A percentile compares a stretch with the other conserved stretches of the same genome.
Conservation (phyloP, 2,329 filamentous ascomycete species). For the Paracorniculantispora psalliotae region DNA sequence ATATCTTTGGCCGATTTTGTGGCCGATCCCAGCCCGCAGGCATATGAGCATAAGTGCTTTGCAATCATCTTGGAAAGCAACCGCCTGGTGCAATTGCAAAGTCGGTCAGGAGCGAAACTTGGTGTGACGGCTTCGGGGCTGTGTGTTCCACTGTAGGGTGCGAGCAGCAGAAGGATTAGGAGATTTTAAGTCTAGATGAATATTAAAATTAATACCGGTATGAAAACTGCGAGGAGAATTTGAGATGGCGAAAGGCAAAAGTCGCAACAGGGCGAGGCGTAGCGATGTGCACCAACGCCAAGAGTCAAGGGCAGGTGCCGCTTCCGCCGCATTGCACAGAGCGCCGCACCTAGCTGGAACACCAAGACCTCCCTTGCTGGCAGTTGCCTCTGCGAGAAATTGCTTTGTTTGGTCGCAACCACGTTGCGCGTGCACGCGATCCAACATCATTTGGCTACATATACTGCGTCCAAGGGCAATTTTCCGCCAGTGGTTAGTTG, state of each 20-base stretch:
- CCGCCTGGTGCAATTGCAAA: neutral
- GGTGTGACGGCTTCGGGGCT: neutral
- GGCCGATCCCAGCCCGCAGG: neutral
- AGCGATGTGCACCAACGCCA: neutral
- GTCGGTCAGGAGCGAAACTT: neutral
- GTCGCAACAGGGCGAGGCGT: neutral
- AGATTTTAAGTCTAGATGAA: neutral
- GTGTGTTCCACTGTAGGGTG: neutral
- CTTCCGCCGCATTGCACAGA: slow-evolving; percentile 1
- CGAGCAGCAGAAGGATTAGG: neutral
- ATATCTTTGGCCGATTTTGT: neutral
- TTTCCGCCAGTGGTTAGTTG: neutral
- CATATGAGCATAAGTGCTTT: neutral
- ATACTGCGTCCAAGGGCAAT: neutral
- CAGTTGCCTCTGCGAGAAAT: neutral
- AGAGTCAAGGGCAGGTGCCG: slow-evolving; percentile 2
- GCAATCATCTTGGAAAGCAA: neutral
- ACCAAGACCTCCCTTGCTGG: neutral
- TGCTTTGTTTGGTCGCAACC: neutral
- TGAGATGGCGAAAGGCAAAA: neutral
- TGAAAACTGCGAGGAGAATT: neutral
- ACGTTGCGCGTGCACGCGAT: neutral
- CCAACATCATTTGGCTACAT: neutral
- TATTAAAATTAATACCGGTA: neutral
- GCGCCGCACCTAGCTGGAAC: neutral